These are phyloP conservation scores for Penicillium digitatum DNA, from an alignment of 2,329 filamentous ascomycete genomes.

Conservation along the genomic window DNA sequence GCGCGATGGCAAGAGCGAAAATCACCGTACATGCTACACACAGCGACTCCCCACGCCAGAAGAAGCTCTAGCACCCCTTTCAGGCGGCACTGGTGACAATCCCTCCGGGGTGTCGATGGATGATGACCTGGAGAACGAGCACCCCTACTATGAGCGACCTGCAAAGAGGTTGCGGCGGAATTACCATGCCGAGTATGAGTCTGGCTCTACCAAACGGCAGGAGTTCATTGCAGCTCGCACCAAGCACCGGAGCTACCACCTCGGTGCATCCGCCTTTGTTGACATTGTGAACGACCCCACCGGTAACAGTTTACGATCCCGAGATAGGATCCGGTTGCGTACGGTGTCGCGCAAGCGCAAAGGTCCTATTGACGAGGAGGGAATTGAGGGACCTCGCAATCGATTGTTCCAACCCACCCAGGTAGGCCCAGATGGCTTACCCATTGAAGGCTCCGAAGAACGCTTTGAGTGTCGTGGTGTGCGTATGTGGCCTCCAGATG, in stretches of 20 bases:
- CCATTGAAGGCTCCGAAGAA: conserved; percentile 37
- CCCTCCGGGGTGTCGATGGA: background rate
- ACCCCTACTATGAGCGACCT: conserved; percentile 36
- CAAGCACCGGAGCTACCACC: conserved; percentile 43
- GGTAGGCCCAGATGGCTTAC: conserved; percentile 21
- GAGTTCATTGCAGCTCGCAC: conserved; percentile 46
- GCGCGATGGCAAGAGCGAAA: conserved; percentile 54
- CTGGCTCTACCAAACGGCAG: conserved; percentile 19
- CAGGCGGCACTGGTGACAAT: background rate
- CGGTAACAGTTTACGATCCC: conserved; percentile 26
- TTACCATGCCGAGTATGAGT: conserved; percentile 41
- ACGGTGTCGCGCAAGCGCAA: conserved; percentile 43
- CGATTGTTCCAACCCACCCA: conserved; percentile 31
- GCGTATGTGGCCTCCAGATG: conserved; percentile 41
- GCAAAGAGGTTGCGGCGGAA: conserved; percentile 37
- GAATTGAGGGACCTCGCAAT: conserved; percentile 22
- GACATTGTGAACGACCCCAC: conserved; percentile 44
- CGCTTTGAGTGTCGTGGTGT: conserved; percentile 39
- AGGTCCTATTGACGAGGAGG: conserved; percentile 36
- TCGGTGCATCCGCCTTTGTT: conserved; percentile 40
- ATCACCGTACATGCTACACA: conserved; percentile 64
- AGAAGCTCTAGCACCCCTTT: conserved; percentile 16
- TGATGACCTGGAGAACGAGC: conserved; percentile 12
- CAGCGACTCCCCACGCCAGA: conserved; percentile 36
- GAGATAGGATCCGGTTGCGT: conserved; percentile 41